Evolutionary conservation across 805 yeast species (phyloP), one percentile per base, ranked within the genome.

Genomic region (Pichia pseudocactophila): DNA sequence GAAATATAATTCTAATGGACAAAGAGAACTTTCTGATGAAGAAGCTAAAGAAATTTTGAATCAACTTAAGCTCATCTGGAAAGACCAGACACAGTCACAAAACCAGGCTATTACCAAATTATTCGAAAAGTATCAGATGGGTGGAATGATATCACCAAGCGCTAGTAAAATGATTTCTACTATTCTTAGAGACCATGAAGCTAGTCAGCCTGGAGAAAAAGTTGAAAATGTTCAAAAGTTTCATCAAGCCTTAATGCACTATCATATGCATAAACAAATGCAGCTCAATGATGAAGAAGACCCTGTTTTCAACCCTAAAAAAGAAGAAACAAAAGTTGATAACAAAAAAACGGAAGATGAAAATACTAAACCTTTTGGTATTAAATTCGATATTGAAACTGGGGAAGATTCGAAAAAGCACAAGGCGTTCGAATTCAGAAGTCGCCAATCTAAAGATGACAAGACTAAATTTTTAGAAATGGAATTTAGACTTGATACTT

Each of bases 71-170:
- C 31, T 33, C 9, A 46, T 61, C 17, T 58, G 62, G 63, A 34
- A 39, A 26, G 52, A 59, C 42, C 41, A 44, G 13, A 43, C 48
- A 7, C 35, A 53, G 18, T 42, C 49, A 20, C 56, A 55, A 27
- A 44, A 45, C 5, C 19, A 36, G n/a, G 42, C 45, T 37, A 36
- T 53, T 18, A 51, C 42, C 22, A 39, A 41, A 34, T 39, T 61
- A 30, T 52, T 59, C 34, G 53, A 53, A 17, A 50, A 55, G 34
- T 58, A 55, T 38, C 47, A 58, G 40, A 58, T 61, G 41, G 62
- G 62, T n/a, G 65, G 62, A 5, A 36, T 59, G 39, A 53, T 55
- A 22, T 54, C 61, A 6, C 57, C 58, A 3, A 49, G 56, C 16
- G 57, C 62, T 12, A 48, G 58, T 8, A 57, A 53, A 35, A 49